A percentile compares a stretch with the other conserved stretches of the same genome.
Evolutionary conservation across 2,329 filamentous ascomycete species (phyloP).

Genomic region (Sclerotiophoma versabilis): DNA sequence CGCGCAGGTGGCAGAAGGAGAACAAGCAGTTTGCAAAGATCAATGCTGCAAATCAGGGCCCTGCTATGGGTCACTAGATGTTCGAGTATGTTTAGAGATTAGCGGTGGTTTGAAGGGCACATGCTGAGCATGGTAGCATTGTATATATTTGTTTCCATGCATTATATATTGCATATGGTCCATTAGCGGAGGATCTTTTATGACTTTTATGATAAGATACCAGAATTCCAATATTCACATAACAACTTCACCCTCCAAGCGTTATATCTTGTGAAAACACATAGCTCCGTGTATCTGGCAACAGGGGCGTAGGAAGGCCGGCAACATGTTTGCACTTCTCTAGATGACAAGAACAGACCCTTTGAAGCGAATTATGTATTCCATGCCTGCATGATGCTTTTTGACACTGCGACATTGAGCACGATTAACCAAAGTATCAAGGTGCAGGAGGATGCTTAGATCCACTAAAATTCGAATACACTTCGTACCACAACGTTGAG

Average conservation of each 20-base stretch:
- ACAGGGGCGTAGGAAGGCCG: too few species aligned
- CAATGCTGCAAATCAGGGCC: conserved; percentile 27
- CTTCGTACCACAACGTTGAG: too few species aligned
- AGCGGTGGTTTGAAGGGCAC: neutral
- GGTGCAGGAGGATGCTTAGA: too few species aligned
- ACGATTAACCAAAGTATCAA: too few species aligned
- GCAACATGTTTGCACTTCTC: too few species aligned
- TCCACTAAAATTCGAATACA: too few species aligned
- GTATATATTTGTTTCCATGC: neutral
- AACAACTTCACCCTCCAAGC: neutral
- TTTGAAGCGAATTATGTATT: too few species aligned
- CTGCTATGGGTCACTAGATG: conserved; percentile 32
- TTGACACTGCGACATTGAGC: too few species aligned
- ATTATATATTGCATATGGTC: neutral
- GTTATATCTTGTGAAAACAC: neutral
- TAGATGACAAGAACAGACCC: too few species aligned
- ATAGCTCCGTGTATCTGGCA: too few species aligned
- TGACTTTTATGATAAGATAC: conserved; percentile 3
- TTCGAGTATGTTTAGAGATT: neutral
- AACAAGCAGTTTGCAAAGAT: conserved; percentile 45
- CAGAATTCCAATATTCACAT: neutral
- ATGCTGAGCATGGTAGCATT: neutral
- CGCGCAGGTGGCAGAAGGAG: conserved; percentile 47
- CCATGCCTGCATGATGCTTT: too few species aligned
- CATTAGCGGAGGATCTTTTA: conserved; percentile 2